Base-by-base conservation (phyloP, 257 asterid genomes). In the Fraxinus pennsylvanica region DNA sequence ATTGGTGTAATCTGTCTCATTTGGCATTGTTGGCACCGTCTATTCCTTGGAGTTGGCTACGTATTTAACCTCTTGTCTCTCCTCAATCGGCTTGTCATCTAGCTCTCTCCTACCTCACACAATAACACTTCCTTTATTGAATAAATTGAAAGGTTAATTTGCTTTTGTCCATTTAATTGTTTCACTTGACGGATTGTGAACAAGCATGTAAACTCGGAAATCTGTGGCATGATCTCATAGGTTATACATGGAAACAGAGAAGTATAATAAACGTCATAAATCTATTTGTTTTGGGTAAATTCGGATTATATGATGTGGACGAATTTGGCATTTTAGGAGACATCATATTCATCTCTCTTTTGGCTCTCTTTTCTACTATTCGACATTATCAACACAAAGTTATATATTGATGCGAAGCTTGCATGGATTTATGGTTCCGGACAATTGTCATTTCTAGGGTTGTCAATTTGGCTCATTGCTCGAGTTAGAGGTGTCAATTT, bases 21-120 rank as follows among this genome's bases (percentile, higher is more conserved):
- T 52, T 57, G 70, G 71, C 82, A 86, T 83, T 77, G 87, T 79
- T 74, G 85, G 83, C 86, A 90, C 84, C 92, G 90, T 90, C 91
- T 84, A 50, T 45, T 54, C 84, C 72, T 89, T 89, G 92, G 86
- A 91, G 83, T 91, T 88, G 71, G 83, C 88, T 71, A 76, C 78
- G 82, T 87, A 85, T 78, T 63, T 71, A 33, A 79, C 79, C 83
- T 52, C 65, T 91, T 80, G 91, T 86, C 85, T 41, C 47, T 59
- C 68, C 68, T 63, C 72, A 45, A 19, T 70, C 79, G 68, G 70
- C 79, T 39, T 35, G 27, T 68, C 71, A 3, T 30, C 63, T 22
- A 79, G 63, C 29, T 17, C 69, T 29, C 13, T 73, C 35, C 45
- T 43, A 54, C 54, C 14, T 71, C 32, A 36, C 33, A n/a, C 15